These are phyloP conservation scores for Pseudonitzschia pungens DNA, from an alignment of 108 stramenopile species.

Conservation along the genomic window DNA sequence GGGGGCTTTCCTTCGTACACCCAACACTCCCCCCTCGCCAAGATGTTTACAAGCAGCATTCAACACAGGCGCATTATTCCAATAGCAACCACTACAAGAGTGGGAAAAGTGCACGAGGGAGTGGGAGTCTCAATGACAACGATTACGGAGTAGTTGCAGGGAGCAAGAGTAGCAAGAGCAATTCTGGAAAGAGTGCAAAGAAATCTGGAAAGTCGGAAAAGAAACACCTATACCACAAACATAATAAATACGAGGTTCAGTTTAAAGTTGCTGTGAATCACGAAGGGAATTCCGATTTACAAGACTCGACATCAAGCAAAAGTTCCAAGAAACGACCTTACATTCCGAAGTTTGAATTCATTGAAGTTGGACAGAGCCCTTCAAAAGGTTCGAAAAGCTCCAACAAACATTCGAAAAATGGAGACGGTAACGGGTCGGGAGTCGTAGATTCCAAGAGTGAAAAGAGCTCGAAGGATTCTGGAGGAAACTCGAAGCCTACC, in stretches of 20 bases:
- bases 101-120: slow-evolving; percentile 3
- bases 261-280: neutral
- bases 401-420: neutral
- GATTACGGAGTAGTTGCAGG: too few species aligned
- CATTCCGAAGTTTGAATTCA: neutral
- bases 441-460: neutral
- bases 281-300: neutral
- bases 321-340: neutral
- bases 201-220: neutral
- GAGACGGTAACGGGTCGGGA: neutral
- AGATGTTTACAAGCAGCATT: neutral
- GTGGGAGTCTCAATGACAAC: neutral
- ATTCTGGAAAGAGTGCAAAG: neutral
- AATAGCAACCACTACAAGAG: neutral
- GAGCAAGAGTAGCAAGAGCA: neutral
- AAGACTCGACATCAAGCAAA: neutral
- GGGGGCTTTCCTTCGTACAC: neutral
- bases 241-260: slow-evolving; percentile 8
- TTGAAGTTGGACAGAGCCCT: slow-evolving; percentile 7
- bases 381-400: neutral
- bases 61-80: neutral
- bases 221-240: neutral
- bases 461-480: slow-evolving; percentile 6
- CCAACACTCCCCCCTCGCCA: neutral
- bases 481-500: neutral